Base-by-base conservation (phyloP, 305 asterid genomes). In the Rubia tinctorum region DNA sequence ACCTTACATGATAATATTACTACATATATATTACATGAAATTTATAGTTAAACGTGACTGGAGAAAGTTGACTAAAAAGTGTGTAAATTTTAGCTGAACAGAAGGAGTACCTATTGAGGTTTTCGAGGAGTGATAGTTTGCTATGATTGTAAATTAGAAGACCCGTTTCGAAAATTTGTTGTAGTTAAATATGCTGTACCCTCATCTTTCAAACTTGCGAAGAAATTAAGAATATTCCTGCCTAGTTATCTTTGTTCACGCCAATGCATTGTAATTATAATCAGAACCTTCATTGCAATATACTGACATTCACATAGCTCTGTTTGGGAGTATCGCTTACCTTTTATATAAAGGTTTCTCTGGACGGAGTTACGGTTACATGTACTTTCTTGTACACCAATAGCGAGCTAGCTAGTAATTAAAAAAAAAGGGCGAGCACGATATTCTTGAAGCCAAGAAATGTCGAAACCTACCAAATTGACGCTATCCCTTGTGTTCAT, bases 391-490 rank as follows among this genome's bases (percentile, higher is more conserved):
- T n/a, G n/a, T 51, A 17, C 58, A 51, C 20, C 22, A 51, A 15
- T 17, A 51, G 9, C 5, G 22, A 51, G 9, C 1, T 15, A 53
- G 22, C 59, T 53, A 18, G 59, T 53, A 53, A 53, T 53, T 6
- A 0, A 59, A 2, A 8, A 55, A 22, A 20, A 9, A 8, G 5
- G 6, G n/a, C 13, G 8, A 44, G 13, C 13, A 7, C 2, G 13
- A 7, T 44, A 44, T 7, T 49, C 12, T 49, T 12, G 17, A 10
- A 49, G 56, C 63, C 55, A 30, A 62, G 71, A 73, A 78, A 87
- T 84, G 85, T 82, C 76, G 62, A 80, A 73, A 25, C 63, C 73
- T 59, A 45, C 39, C 23, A 15, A 39, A 7, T 9, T 17, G 2
- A 1, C 69, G 0, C 14, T 79, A 51, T 60, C 63, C 45, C 13